Base-by-base conservation (phyloP, 129 eudicot species). In the Deinandra increscens region DNA sequence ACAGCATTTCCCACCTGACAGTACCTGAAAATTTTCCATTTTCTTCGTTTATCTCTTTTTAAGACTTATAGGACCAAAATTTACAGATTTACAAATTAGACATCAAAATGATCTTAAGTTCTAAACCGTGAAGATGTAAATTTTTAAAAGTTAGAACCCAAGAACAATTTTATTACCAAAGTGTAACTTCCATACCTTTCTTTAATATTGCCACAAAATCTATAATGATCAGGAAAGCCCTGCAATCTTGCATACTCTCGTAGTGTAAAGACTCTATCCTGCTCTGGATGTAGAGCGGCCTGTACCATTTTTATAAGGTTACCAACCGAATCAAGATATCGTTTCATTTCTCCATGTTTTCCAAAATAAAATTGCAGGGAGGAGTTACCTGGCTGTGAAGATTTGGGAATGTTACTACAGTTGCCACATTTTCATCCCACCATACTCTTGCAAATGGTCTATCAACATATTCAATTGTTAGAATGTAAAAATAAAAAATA, bases 371-470 rank as follows among this genome's bases (percentile, higher is more conserved):
- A 64, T 34, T 12, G 71, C 13, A 60, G 42, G 14, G 17, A 15
- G 19, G 44, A 72, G 12, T 4, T 73, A 88, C 96, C 88, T 79
- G 87, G 74, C 45, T 77, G 69, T 84, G 86, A 68, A 61, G 54
- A 68, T 73, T 73, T 23, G 96, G 96, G 66, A 75, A 81, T 12
- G 95, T 86, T 39, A 89, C 82, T 5, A 92, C 80, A 53, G 98
- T 92, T 43, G 88, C 69, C 67, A 89, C 85, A 4, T 87, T 92
- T 82, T 92, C 98, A 79, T 92, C 98, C 98, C 98, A 92, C 98
- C 98, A 89, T 49, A 92, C 51, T 69, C 98, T 82, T 63, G 81
- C 91, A 71, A 86, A 89, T 50, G 98, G 98, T 83, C 96, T 88
- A 69, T 70, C 66, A 20, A 64, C 42, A 18, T 58, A 44, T 59